Evolutionary conservation across 805 yeast genomes (phyloP), one percentile per base, ranked within the genome.

Genomic region (Sugiyamaella floridensis): DNA sequence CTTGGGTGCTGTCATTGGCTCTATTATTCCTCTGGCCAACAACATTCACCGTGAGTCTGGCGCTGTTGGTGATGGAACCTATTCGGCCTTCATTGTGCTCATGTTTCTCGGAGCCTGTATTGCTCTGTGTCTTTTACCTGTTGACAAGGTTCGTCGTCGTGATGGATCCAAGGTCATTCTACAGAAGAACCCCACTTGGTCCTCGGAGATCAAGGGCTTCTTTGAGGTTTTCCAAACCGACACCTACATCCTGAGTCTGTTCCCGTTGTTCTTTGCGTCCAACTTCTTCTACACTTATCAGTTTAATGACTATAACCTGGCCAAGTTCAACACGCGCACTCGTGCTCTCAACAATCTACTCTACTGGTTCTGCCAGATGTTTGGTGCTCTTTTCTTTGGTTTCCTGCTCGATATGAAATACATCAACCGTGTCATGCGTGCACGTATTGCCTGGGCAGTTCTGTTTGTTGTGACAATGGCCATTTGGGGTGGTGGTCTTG

Each of bases 201-300:
- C 68, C 57, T 63, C 69, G 20, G 83, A 79, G 60, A 53, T 78
- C 42, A 53, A 57, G 15, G 77, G 69, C 44, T 68, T 77, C 57
- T 61, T 63, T 55, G 59, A 60, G 37, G 66, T 70, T 48, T 68
- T 76, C 56, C 63, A 60, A 49, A 58, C 58, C 16, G 76, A 76
- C 60, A 77, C 78, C 49, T 70, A 67, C 60, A 76, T 80, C 50
- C 62, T 74, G 47, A 65, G 74, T 22, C 59, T 79, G 65, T 75
- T 81, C 72, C 85, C 85, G 77, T 75, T 79, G 80, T 80, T 80
- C 61, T 76, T 78, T 58, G 73, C 81, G 26, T 79, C 85, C 32
- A 81, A 81, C 70, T 81, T 80, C 79, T 80, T 79, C 68, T 80
- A 80, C 71, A 77, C 84, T 43, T 81, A 80, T 64, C 84, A 81